These are phyloP conservation scores for Holtermannia corniformis DNA, from an alignment of 768 basidiomycete species.

Conservation along the genomic window DNA sequence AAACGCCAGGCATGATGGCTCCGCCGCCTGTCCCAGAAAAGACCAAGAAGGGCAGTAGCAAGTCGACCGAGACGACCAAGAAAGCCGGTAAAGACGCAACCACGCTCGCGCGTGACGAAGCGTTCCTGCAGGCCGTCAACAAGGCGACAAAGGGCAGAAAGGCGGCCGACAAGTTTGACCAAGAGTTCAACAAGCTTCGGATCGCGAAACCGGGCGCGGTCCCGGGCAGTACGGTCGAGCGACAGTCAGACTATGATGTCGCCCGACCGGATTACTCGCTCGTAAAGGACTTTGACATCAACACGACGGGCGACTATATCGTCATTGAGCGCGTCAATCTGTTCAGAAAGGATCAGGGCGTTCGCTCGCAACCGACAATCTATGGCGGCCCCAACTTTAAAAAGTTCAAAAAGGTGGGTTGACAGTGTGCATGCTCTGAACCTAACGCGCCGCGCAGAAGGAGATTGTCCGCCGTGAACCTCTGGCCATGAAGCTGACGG, in stretches of 20 bases:
- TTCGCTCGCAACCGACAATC: not conserved
- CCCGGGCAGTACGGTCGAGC: slow-evolving; percentile 4
- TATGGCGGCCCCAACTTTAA: slow-evolving; percentile 38
- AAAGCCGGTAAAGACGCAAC: not conserved
- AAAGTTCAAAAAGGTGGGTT: slow-evolving; percentile 40
- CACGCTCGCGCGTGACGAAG: slow-evolving; percentile 19
- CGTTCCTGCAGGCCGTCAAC: slow-evolving; percentile 31
- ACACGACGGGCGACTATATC: slow-evolving; percentile 38
- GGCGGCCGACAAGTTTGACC: slow-evolving; percentile 35
- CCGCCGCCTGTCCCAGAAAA: not conserved
- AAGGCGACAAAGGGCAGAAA: slow-evolving; percentile 30
- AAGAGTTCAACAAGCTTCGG: slow-evolving; percentile 37
- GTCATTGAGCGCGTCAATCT: slow-evolving; percentile 35
- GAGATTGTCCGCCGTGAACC: slow-evolving; percentile 22
- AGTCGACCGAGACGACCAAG: not conserved
- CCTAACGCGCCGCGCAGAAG: slow-evolving; percentile 15
- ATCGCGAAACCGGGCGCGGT: slow-evolving; percentile 24
- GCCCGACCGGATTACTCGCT: slow-evolving; percentile 26
- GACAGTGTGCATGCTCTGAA: not conserved
- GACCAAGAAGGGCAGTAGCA: not conserved
- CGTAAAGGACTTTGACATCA: slow-evolving; percentile 32
- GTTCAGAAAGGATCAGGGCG: slow-evolving; percentile 32
- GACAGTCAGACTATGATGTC: slow-evolving; percentile 11
- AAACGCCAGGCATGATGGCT: not conserved
- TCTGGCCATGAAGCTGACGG: slow-evolving; percentile 19